These are phyloP conservation scores for Silene coronaria DNA, from an alignment of 179 eudicot species.

Conservation along the genomic window DNA sequence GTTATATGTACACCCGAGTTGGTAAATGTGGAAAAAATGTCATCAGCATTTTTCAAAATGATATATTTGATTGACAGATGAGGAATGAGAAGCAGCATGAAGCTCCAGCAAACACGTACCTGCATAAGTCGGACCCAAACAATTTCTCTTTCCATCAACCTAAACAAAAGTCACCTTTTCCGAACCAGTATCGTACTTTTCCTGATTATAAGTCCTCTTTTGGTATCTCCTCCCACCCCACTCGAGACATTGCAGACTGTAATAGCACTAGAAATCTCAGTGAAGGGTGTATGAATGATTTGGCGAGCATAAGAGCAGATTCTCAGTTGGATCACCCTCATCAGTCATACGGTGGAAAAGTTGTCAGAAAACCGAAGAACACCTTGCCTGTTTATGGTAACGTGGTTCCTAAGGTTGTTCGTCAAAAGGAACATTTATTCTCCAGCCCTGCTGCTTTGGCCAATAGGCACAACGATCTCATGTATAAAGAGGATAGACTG, in stretches of 20 bases:
- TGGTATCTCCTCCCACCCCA: slow-evolving; percentile 34
- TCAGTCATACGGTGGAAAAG: slow-evolving; percentile 35
- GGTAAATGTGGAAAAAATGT: background rate
- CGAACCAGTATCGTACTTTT: slow-evolving; percentile 27
- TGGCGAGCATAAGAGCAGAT: slow-evolving; percentile 29
- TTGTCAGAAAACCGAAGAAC: slow-evolving; percentile 25
- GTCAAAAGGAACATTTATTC: slow-evolving; percentile 33
- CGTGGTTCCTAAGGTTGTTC: slow-evolving; percentile 25
- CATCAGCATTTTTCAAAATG: slow-evolving; percentile 4
- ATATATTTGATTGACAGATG: slow-evolving; percentile 21
- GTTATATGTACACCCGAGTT: background rate
- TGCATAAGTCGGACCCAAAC: slow-evolving; percentile 38
- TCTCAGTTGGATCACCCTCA: slow-evolving; percentile 26
- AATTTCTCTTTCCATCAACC: slow-evolving; percentile 29
- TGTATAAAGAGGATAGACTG: slow-evolving; percentile 34
- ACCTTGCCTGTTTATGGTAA: slow-evolving; percentile 31
- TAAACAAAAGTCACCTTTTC: slow-evolving; percentile 28
- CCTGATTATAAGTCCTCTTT: slow-evolving; percentile 37
- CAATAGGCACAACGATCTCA: slow-evolving; percentile 29
- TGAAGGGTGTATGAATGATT: slow-evolving; percentile 31
- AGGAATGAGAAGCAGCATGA: slow-evolving; percentile 37
- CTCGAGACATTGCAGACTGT: slow-evolving; percentile 32
- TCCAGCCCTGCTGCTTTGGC: slow-evolving; percentile 28
- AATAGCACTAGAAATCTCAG: slow-evolving; percentile 30
- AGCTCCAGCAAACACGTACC: slow-evolving; percentile 32